Evolutionary conservation across 2,329 filamentous ascomycete genomes (phyloP), one percentile per base, ranked within the genome.

Genomic region (Calcarisporium arbuscula): DNA sequence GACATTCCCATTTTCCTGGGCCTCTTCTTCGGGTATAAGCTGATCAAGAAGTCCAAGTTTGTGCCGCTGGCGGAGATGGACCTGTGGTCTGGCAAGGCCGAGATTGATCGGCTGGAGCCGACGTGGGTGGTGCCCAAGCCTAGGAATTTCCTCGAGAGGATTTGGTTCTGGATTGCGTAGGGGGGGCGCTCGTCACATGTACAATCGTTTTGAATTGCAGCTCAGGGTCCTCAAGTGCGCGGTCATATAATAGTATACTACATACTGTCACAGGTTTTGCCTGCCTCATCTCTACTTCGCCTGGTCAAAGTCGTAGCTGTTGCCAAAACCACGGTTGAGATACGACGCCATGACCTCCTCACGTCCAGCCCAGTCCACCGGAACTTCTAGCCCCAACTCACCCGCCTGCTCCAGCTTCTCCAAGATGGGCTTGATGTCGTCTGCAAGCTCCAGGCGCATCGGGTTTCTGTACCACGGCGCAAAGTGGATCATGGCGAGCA

Each of bases 1-100:
- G 82, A 82, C 61, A 74, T 86, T 21, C 77, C 75, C 5, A 66
- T 86, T 21, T 85, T 85, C 48, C 70, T 77, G 0, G 44, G 70
- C 2, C 56, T 87, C 2, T 85, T 74, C 49, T 31, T 53, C 2
- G 44, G 73, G 3, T 86, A 83, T 70, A 87, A 88, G 55, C 25
- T 83, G 8, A 46, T 76, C 34, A 79, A 82, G 56, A 67, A 64
- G 49, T 81, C 78, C 0, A 76, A 69, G 39, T 47, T 61, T 26
- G 57, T 63, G 4, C 50, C 51, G 30, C 25, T 60, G 1, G 40
- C 47, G 5, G 57, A 61, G 8, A 62, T 64, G 58, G 60, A 62
- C 33, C 36, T 63, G 1, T 64, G 61, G 60, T 60, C 57, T 12
- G 61, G 60, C 4, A 64, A 61, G 44, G 54, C 53, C 0, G 59